phyloP scores from a whole-genome alignment of 2,329 filamentous ascomycete genomes.

The Phyllachora maydis region DNA sequence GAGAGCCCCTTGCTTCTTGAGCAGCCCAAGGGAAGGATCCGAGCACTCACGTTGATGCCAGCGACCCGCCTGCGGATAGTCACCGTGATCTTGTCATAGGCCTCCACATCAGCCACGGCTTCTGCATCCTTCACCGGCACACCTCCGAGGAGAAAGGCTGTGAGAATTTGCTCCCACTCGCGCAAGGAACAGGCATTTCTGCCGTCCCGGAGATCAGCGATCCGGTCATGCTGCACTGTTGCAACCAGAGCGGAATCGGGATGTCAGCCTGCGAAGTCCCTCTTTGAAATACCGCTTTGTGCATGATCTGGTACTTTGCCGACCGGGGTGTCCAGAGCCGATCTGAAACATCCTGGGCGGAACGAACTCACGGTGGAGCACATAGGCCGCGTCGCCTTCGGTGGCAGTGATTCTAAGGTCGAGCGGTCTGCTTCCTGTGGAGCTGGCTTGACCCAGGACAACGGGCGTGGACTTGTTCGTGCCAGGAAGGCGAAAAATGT shows the following conservation, averaged over 20 bases:
- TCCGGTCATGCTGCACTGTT: slow-evolving; percentile 33
- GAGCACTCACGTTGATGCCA: slow-evolving; percentile 40
- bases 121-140: slow-evolving; percentile 32
- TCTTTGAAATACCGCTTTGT: too few relatives aligned
- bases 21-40: slow-evolving; percentile 2
- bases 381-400: slow-evolving; percentile 41
- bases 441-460: slow-evolving; percentile 38
- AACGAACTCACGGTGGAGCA: slow-evolving; percentile 34
- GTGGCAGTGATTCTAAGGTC: slow-evolving; percentile 49
- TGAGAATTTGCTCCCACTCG: slow-evolving; percentile 48
- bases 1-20: too few relatives aligned
- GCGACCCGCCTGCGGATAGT: slow-evolving; percentile 43
- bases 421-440: slow-evolving; percentile 25
- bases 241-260: slow-evolving; percentile 1
- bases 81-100: slow-evolving; percentile 32
- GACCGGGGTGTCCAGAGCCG: too few relatives aligned
- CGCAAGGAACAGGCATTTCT: slow-evolving; percentile 31
- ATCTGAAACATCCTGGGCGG: too few relatives aligned
- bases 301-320: too few relatives aligned
- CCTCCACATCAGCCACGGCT: slow-evolving; percentile 33
- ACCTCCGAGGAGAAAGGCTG: slow-evolving; percentile 29
- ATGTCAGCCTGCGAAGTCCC: not conserved
- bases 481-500: not conserved
- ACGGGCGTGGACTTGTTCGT: not conserved
- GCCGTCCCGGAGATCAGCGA: slow-evolving; percentile 28